A percentile compares a stretch with the other conserved stretches of the same genome.
Evolutionary conservation across 495 filamentous ascomycete genomes (phyloP).

Genomic region (Penicillium lagena): DNA sequence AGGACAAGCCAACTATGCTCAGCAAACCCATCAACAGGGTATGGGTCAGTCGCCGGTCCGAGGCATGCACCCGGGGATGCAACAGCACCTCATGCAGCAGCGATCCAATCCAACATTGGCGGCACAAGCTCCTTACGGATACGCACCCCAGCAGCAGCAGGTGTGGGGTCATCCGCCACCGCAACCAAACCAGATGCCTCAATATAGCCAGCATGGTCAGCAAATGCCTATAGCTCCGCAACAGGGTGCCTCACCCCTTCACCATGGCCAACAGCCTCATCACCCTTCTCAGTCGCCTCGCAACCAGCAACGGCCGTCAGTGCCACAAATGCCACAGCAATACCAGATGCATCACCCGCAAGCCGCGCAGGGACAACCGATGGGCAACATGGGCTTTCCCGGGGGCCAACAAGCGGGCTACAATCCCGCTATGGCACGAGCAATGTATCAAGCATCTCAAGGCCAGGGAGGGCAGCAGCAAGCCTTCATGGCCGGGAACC

Average conservation of each 20-base stretch:
- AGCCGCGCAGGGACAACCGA: conserved; percentile 54
- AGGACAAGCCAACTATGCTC: conserved; percentile 25
- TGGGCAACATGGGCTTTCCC: conserved; percentile 38
- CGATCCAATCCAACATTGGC: conserved; percentile 34
- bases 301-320: conserved; percentile 34
- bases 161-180: conserved; percentile 51
- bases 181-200: conserved; percentile 45
- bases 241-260: conserved; percentile 39
- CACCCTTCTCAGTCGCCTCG: conserved; percentile 47
- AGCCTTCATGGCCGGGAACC: conserved; percentile 31
- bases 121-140: conserved; percentile 39
- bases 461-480: conserved; percentile 25
- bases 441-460: conserved; percentile 38
- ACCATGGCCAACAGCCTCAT: conserved; percentile 35
- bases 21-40: conserved; percentile 32
- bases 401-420: conserved; percentile 27
- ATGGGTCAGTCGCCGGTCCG: conserved; percentile 40
- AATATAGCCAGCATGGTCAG: conserved; percentile 35
- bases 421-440: conserved; percentile 29
- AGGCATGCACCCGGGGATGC: conserved; percentile 33
- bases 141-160: conserved; percentile 39
- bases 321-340: conserved; percentile 36
- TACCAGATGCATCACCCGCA: conserved; percentile 46
- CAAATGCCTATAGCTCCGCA: conserved; percentile 31
- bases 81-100: conserved; percentile 42